Percentiles rank a stretch among this genome's conserved stretches.
Conservation (phyloP, 345 rosid genomes). For the Lepidium africanum region DNA sequence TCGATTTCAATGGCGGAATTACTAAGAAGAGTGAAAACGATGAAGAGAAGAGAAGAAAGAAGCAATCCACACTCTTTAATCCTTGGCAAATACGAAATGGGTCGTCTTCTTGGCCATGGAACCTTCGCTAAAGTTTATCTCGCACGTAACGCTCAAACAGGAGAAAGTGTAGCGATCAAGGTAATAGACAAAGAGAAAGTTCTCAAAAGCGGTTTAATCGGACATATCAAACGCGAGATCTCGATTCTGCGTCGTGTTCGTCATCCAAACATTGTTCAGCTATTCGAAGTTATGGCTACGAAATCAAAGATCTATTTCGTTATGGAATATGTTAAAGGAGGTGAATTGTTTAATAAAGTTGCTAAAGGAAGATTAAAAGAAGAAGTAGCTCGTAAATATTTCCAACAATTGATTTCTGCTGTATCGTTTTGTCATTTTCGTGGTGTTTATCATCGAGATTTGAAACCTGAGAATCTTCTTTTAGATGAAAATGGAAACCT, state of each 20-base stretch:
- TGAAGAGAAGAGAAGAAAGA: slow-evolving; percentile 13
- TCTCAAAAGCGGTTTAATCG: slow-evolving; percentile 51
- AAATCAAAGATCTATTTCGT: slow-evolving; percentile 80
- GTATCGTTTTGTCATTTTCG: slow-evolving; percentile 72
- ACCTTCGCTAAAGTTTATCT: slow-evolving; percentile 86
- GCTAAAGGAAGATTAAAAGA: slow-evolving; percentile 72
- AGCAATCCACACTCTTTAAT: slow-evolving; percentile 34
- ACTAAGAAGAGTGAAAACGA: slow-evolving; percentile 14
- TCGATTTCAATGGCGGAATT: slow-evolving; percentile 20
- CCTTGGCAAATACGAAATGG: slow-evolving; percentile 66
- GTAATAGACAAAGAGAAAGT: slow-evolving; percentile 73
- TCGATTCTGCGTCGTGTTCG: slow-evolving; percentile 85
- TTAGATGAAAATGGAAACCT: slow-evolving; percentile 64
- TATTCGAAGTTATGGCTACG: slow-evolving; percentile 88
- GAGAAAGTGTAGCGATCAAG: slow-evolving; percentile 64
- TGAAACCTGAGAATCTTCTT: slow-evolving; percentile 81
- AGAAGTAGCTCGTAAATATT: slow-evolving; percentile 52
- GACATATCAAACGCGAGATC: slow-evolving; percentile 76
- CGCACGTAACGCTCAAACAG: slow-evolving; percentile 49
- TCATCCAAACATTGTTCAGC: slow-evolving; percentile 77
- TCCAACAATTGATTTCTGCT: slow-evolving; percentile 76
- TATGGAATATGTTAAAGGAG: slow-evolving; percentile 86
- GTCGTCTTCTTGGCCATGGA: slow-evolving; percentile 74
- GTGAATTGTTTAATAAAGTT: slow-evolving; percentile 75
- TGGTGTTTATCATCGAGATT: slow-evolving; percentile 83